These are phyloP conservation scores for Serendipita sp. DNA, from an alignment of 1,284 basidiomycete species.

Conservation along the genomic window DNA sequence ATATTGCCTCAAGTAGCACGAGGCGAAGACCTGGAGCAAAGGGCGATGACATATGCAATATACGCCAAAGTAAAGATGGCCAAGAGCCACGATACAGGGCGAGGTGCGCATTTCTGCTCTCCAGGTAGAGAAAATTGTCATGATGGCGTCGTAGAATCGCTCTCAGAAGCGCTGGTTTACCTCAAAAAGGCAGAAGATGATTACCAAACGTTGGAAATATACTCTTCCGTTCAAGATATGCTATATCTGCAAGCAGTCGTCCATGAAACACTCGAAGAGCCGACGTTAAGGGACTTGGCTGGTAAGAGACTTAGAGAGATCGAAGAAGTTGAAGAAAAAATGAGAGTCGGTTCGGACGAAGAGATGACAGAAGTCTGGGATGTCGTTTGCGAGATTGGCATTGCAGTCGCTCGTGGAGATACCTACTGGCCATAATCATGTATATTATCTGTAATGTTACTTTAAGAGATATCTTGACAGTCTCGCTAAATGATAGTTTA, in stretches of 20 bases:
- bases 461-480: conserved; percentile 34
- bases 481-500: conserved; percentile 75
- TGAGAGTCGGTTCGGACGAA: background rate
- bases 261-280: background rate
- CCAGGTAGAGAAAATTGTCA: background rate
- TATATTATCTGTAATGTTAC: background rate
- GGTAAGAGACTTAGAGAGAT: background rate
- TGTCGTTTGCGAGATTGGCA: background rate
- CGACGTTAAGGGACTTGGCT: background rate
- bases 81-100: background rate
- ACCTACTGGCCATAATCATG: background rate
- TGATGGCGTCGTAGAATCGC: background rate
- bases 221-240: background rate
- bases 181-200: conserved; percentile 3
- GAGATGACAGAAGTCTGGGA: background rate
- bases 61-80: conserved; percentile 6
- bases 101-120: background rate
- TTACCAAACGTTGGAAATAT: background rate
- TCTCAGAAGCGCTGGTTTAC: background rate
- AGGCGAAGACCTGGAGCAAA: background rate
- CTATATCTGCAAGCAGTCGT: background rate
- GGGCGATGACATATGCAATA: background rate
- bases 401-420: background rate
- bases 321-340: background rate
- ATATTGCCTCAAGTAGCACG: conserved; percentile 31